Percentiles rank a stretch among this genome's conserved stretches.
Conservation (phyloP, 306 rosid species). For the Spatholobus suberectus region DNA sequence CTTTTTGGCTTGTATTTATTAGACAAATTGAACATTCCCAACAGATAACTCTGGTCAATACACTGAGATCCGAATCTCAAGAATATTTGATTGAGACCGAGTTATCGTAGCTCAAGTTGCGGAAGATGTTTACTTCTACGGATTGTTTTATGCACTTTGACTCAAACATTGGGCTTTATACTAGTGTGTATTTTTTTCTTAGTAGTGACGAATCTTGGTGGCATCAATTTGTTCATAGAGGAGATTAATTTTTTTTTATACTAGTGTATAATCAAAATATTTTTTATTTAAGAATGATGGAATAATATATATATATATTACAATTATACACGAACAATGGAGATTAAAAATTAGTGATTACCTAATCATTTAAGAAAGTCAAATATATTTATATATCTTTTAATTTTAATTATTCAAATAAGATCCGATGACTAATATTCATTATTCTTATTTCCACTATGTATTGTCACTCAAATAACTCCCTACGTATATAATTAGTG, state of each 20-base stretch:
- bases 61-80: conserved; percentile 13
- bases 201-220: not conserved
- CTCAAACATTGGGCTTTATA: not conserved
- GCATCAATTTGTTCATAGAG: not conserved
- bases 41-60: not conserved
- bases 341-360: not conserved
- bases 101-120: conserved; percentile 25
- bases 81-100: conserved; percentile 16
- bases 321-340: not conserved
- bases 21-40: not conserved
- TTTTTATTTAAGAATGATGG: not conserved
- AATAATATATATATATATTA: not conserved
- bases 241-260: too few relatives aligned
- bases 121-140: not conserved
- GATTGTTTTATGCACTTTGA: not conserved
- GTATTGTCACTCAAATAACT: not conserved
- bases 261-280: not conserved
- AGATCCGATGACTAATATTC: not conserved
- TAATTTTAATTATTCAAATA: not conserved
- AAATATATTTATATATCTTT: not conserved
- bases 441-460: not conserved
- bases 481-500: not conserved
- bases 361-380: not conserved
- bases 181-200: not conserved
- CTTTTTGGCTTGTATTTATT: conserved; percentile 1